Evolutionary conservation across 441 rosid genomes (phyloP), one percentile per base, ranked within the genome.

Genomic region (Adansonia rubrostipa): DNA sequence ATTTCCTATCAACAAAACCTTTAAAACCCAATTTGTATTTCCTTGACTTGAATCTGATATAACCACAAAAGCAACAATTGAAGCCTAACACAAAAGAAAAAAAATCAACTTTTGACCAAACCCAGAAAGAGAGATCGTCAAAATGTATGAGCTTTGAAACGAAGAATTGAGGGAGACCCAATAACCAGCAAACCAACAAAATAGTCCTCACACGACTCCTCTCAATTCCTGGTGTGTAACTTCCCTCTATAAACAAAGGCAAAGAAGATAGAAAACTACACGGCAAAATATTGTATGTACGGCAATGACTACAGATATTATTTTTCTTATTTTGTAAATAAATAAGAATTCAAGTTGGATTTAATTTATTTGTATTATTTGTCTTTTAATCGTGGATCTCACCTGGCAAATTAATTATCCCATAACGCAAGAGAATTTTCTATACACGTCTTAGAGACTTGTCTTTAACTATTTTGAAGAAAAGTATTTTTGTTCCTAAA

Each of bases 1-100:
- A 71, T 15, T 71, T 53, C 62, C 28, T 9, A 54, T 40, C 62
- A 54, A 54, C 17, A 54, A 44, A 72, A 72, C 6, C 50, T 54
- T 9, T 33, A 17, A 72, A 36, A 17, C 64, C 50, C 60, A 72
- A 56, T n/a, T 51, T n/a, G n/a, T 72, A 54, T 54, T 17, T 72
- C 50, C 75, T 72, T 36, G 63, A 28, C 11, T 17, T 36, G 50
- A 56, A 72, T 72, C 6, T 5, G n/a, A 72, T 72, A 72, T 1
- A 36, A 56, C 9, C n/a, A 54, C 75, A 15, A 33, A 54, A 56
- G 24, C 22, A 71, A 40, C 2, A 72, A 72, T 72, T 36, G 64
- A 73, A 40, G 65, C 48, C 62, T 13, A 54, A 56, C 64, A 33
- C 63, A 56, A 56, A 36, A n/a, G 50, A 36, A 71, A 33, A 54